Percentiles rank a stretch among this genome's conserved stretches.
Evolutionary conservation across 2,329 filamentous ascomycete genomes (phyloP).

Genomic region (Dactylonectria estremocensis): DNA sequence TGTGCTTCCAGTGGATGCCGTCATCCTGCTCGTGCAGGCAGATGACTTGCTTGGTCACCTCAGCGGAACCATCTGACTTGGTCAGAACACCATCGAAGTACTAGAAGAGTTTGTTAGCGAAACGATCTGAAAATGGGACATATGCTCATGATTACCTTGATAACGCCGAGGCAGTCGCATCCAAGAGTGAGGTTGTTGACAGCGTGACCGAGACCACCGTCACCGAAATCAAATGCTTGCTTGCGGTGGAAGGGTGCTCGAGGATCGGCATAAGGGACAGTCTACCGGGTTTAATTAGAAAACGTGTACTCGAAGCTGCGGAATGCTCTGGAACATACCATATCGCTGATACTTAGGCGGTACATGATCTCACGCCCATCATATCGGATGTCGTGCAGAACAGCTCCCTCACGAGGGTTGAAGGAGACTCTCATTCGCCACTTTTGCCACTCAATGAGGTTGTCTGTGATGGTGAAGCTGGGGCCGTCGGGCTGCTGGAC

Average conservation of each 20-base stretch:
- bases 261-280: slow-evolving; percentile 76
- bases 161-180: slow-evolving; percentile 78
- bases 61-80: slow-evolving; percentile 46
- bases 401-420: slow-evolving; percentile 78
- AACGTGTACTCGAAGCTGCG: rapidly evolving
- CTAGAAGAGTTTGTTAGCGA: slow-evolving; percentile 23
- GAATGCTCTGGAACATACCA: slow-evolving; percentile 59
- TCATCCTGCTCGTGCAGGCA: slow-evolving; percentile 55
- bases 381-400: slow-evolving; percentile 78
- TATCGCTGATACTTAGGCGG: slow-evolving; percentile 76
- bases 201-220: slow-evolving; percentile 74
- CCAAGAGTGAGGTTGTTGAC: slow-evolving; percentile 78
- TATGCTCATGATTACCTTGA: slow-evolving; percentile 53
- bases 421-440: slow-evolving; percentile 79
- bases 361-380: slow-evolving; percentile 77
- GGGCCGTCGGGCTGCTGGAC: slow-evolving; percentile 56
- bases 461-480: slow-evolving; percentile 59
- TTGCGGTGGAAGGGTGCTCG: slow-evolving; percentile 75
- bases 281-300: slow-evolving; percentile 28
- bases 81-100: slow-evolving; percentile 56
- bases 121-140: rapidly evolving
- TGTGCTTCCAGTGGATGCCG: slow-evolving; percentile 75
- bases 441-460: slow-evolving; percentile 71
- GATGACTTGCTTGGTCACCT: slow-evolving; percentile 63
- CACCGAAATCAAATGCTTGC: slow-evolving; percentile 79